Evolutionary conservation across 2,329 filamentous ascomycete genomes (phyloP), one percentile per base, ranked within the genome.

Genomic region (Colletotrichum scovillei): DNA sequence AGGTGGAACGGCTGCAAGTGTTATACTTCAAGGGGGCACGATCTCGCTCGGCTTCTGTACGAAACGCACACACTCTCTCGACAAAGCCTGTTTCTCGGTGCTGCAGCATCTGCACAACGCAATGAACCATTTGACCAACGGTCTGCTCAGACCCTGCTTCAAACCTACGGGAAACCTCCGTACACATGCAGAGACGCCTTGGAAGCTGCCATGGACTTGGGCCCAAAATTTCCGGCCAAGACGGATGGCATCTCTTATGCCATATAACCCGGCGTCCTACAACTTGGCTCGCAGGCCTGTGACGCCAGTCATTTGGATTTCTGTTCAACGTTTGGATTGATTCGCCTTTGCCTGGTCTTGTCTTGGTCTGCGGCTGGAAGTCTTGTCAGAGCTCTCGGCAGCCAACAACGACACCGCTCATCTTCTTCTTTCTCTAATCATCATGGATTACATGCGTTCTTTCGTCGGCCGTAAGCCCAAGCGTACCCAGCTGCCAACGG

Each of bases 21-120:
- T 70, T 71, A 70, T 70, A 73, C 71, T 73, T 71, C 71, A 73
- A 73, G 71, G 71, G 71, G 71, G 71, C 67, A 73, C 67, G 35
- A 64, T 65, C 46, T 73, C 70, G 70, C 70, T 73, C 66, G 70
- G 71, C 46, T 66, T 53, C 22, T 52, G 60, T 56, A 65, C 56
- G 56, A 73, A 73, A 64, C 71, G 71, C 71, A 73, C 71, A 70
- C 49, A 38, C 67, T 60, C 46, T 32, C 67, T 62, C 56, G 60
- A 65, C 60, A 56, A 71, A 56, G 46, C 59, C 49, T 71, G 71
- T 70, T 73, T 73, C 71, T 73, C 71, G 71, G 71, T 65, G 60
- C 71, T 73, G 71, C 70, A 56, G 24, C 35, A 52, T 32, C 19
- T 26, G 65, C 16, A 19, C 22, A 35, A 60, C 70, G 70, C 70